Evolutionary conservation across 768 basidiomycete species (phyloP).

Genomic region (Erythrobasidium yunnanense): DNA sequence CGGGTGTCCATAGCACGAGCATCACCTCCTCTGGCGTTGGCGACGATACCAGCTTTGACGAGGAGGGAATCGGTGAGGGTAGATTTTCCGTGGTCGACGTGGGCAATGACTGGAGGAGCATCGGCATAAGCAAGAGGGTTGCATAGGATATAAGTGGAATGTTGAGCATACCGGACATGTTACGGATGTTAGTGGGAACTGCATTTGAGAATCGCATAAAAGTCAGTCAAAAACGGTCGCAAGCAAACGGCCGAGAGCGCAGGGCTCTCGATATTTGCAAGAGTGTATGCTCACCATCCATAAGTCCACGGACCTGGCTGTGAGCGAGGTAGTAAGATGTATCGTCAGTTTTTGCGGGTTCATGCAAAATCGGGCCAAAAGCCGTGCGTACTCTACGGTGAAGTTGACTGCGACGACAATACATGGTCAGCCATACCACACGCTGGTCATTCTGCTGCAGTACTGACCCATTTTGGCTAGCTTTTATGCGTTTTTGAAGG

Average conservation of each 20-base stretch:
- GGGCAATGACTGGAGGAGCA: slow-evolving; percentile 6
- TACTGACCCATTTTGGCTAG: slow-evolving; percentile 12
- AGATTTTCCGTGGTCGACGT: slow-evolving; percentile 98
- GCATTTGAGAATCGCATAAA: too few relatives aligned
- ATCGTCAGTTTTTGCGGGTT: neutral
- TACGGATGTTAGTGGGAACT: slow-evolving; percentile 79
- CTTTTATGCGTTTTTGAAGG: too few relatives aligned
- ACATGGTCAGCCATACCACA: neutral
- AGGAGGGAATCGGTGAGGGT: slow-evolving; percentile 97
- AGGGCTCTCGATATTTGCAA: neutral
- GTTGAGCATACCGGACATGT: slow-evolving; percentile 14
- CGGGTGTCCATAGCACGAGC: slow-evolving; percentile 86
- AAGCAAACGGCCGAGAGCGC: too few relatives aligned
- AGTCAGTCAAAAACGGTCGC: too few relatives aligned
- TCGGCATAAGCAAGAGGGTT: slow-evolving; percentile 36
- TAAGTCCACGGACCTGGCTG: slow-evolving; percentile 66
- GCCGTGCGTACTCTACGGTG: slow-evolving; percentile 28
- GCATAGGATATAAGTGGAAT: neutral
- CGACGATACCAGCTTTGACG: slow-evolving; percentile 99
- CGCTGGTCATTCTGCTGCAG: neutral
- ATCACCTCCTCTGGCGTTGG: slow-evolving; percentile 83
- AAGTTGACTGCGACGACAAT: slow-evolving; percentile 15
- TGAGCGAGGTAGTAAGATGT: neutral
- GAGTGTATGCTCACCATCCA: slow-evolving; percentile 49
- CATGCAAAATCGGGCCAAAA: neutral